Conservation (phyloP, 2,329 filamentous ascomycete species). For the Cytospora chrysosperma region DNA sequence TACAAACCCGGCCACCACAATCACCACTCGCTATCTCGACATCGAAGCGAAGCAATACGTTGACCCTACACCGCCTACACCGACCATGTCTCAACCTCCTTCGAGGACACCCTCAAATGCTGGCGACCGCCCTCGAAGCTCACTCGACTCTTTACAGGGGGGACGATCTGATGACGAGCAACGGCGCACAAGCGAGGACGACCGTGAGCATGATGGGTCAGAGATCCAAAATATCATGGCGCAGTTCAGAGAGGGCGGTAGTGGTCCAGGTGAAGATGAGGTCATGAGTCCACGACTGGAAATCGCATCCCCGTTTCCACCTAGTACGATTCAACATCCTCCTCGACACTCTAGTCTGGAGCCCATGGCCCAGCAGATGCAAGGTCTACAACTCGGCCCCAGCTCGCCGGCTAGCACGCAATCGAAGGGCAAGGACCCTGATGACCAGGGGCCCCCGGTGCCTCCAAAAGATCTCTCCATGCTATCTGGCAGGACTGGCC, state of each 20-base stretch:
- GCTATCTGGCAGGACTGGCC: conserved; percentile 36
- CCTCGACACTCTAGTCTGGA: conserved; percentile 86
- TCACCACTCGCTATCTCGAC: conserved; percentile 44
- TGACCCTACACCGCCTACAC: conserved; percentile 59
- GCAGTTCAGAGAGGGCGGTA: conserved; percentile 78
- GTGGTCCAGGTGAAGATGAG: conserved; percentile 71
- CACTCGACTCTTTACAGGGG: conserved; percentile 50
- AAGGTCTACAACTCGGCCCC: conserved; percentile 42
- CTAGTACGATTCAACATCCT: conserved; percentile 63
- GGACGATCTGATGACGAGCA: conserved; percentile 60
- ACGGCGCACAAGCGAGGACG: conserved; percentile 57
- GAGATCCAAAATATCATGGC: conserved; percentile 99
- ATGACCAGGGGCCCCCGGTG: conserved; percentile 55
- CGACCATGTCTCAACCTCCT: conserved; percentile 52
- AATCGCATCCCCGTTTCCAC: conserved; percentile 74
- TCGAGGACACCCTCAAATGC: conserved; percentile 60
- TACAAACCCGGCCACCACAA: conserved; percentile 38
- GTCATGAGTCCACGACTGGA: conserved; percentile 91
- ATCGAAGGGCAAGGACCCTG: conserved; percentile 38
- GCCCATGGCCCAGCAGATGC: conserved; percentile 53
- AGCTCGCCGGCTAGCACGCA: conserved; percentile 40
- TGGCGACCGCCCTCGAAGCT: conserved; percentile 46
- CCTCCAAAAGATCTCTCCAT: conserved; percentile 58
- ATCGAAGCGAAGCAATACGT: conserved; percentile 50
- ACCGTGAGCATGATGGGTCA: conserved; percentile 68